These are phyloP conservation scores for Jacaranda mimosifolia DNA, from an alignment of 257 asterid species.

Conservation along the genomic window DNA sequence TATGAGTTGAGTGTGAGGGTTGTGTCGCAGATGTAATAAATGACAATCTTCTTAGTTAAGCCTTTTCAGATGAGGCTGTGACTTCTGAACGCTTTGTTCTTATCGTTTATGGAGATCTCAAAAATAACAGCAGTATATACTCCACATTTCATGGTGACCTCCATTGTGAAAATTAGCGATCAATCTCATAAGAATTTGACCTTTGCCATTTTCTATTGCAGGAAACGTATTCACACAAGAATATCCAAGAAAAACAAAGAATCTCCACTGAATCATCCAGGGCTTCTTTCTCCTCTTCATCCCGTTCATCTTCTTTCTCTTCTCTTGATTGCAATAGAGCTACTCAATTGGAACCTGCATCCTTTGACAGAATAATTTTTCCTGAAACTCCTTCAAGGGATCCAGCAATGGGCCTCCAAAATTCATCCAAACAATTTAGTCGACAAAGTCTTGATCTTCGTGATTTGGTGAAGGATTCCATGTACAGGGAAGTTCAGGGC, in stretches of 20 bases:
- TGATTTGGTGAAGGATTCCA: slow-evolving; percentile 75
- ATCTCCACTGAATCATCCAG: slow-evolving; percentile 63
- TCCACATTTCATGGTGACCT: neutral
- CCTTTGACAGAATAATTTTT: slow-evolving; percentile 57
- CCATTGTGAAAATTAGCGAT: neutral
- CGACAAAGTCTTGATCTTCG: slow-evolving; percentile 63
- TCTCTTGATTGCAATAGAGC: slow-evolving; percentile 66
- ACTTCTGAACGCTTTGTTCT: too few relatives aligned
- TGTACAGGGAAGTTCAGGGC: slow-evolving; percentile 69
- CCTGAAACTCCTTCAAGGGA: slow-evolving; percentile 72
- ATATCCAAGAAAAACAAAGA: slow-evolving; percentile 58
- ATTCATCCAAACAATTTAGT: slow-evolving; percentile 49
- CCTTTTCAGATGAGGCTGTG: too few relatives aligned
- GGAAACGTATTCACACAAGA: slow-evolving; percentile 60
- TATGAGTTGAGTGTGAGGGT: too few relatives aligned
- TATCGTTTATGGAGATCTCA: neutral
- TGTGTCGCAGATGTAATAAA: too few relatives aligned
- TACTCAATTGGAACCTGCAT: slow-evolving; percentile 59
- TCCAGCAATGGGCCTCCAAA: slow-evolving; percentile 49
- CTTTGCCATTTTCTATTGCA: slow-evolving; percentile 34
- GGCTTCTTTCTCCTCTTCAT: slow-evolving; percentile 74
- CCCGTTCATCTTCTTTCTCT: slow-evolving; percentile 77
- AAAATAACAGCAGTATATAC: neutral
- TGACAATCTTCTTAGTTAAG: too few relatives aligned
- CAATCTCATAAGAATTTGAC: neutral